phyloP scores from a whole-genome alignment of 768 basidiomycete genomes.

The Mycena capillaripes region DNA sequence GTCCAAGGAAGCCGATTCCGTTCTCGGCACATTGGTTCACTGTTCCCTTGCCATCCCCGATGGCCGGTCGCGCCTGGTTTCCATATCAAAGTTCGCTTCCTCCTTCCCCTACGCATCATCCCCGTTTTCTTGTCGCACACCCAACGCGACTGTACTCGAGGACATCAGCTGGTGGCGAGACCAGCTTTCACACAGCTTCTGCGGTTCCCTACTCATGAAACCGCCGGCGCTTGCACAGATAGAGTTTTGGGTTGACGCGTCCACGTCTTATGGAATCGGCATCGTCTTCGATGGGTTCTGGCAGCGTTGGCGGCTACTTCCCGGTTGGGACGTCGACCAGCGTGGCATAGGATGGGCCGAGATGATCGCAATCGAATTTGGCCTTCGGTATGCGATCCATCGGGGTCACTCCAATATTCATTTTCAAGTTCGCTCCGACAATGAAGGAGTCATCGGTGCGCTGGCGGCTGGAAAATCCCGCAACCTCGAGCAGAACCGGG shows the following conservation, averaged over 20 bases:
- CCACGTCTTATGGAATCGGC: background rate
- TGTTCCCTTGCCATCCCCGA: background rate
- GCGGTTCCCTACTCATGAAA: background rate
- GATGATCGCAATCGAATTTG: constrained; percentile 56
- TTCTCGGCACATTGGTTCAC: background rate
- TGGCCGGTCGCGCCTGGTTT: background rate
- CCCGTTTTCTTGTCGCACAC: background rate
- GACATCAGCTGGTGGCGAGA: background rate
- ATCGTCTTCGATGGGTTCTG: background rate
- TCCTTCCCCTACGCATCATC: background rate
- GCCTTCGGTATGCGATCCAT: constrained; percentile 43
- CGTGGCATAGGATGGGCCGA: constrained; percentile 59
- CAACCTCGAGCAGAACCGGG: constrained; percentile 46
- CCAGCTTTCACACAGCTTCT: background rate
- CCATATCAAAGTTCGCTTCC: background rate
- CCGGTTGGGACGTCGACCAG: constrained; percentile 41
- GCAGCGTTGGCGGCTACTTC: background rate
- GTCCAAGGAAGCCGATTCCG: constrained; percentile 11
- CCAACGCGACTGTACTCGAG: background rate
- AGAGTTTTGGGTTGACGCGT: background rate
- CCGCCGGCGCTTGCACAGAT: background rate
- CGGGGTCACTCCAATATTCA: constrained; percentile 41
- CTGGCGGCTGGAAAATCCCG: constrained; percentile 43
- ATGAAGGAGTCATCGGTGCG: constrained; percentile 48
- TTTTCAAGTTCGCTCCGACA: constrained; percentile 45